A percentile compares a stretch with the other conserved stretches of the same genome.
Evolutionary conservation across 371 early-diverging fungal genomes (phyloP).

Genomic region (Mucor irregularis): DNA sequence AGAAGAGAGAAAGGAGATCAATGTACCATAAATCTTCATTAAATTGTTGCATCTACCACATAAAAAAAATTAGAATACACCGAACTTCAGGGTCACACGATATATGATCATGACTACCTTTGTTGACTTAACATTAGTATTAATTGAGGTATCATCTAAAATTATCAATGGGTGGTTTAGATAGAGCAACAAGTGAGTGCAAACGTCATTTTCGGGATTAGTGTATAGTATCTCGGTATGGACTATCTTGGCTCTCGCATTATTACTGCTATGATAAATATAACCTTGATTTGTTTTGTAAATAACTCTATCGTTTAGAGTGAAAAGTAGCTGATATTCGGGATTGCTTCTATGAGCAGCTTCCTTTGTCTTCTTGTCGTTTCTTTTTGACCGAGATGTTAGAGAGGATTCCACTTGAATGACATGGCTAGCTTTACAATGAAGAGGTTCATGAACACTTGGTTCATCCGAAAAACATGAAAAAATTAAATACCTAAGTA

Average conservation of each 20-base stretch:
- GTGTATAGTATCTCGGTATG: conserved; percentile 17
- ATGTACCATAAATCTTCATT: conserved; percentile 4
- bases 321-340: conserved; percentile 1
- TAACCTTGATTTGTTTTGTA: conserved; percentile 1
- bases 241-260: background rate
- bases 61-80: background rate
- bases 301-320: background rate
- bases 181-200: conserved; percentile 24
- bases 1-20: background rate
- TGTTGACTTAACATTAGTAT: background rate
- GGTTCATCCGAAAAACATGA: background rate
- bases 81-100: conserved; percentile 5
- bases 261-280: conserved; percentile 1
- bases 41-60: conserved; percentile 1
- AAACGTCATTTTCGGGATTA: conserved; percentile 14
- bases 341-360: background rate
- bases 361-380: background rate
- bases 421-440: conserved; percentile 26
- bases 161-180: conserved; percentile 13
- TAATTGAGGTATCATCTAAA: background rate
- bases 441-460: too few relatives aligned
- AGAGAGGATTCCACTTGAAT: conserved; percentile 18
- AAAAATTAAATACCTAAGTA: conserved; percentile 21
- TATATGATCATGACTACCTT: conserved; percentile 6
- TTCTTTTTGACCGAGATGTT: background rate